phyloP scores from a whole-genome alignment of 148 eudicot species.

The Chenopodium berlandieri region DNA sequence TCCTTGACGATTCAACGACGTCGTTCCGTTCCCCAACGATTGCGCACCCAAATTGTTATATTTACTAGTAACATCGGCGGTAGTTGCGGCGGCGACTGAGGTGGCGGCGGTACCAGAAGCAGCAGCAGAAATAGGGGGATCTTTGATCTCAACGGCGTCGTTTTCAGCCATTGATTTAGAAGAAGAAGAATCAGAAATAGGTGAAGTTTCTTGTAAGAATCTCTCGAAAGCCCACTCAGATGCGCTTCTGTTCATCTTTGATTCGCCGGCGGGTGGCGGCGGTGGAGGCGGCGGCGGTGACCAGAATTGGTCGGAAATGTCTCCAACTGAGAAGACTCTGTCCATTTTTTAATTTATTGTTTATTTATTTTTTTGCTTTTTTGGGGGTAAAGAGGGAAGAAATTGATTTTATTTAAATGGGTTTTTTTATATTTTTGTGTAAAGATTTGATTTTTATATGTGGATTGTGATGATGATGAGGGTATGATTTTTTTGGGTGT shows the following conservation, averaged over 20 bases:
- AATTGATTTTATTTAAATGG: too few relatives aligned
- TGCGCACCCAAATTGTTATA: background rate
- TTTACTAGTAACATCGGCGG: conserved; percentile 4
- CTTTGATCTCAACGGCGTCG: conserved; percentile 52
- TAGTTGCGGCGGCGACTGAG: background rate
- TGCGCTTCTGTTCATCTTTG: conserved; percentile 64
- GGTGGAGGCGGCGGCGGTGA: conserved; percentile 44
- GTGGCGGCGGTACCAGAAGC: background rate
- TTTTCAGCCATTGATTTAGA: conserved; percentile 18
- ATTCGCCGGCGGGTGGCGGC: conserved; percentile 19
- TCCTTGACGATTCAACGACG: conserved; percentile 25
- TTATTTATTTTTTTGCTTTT: background rate
- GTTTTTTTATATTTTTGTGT: too few relatives aligned
- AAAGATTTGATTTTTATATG: too few relatives aligned
- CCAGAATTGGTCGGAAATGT: conserved; percentile 84
- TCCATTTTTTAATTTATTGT: conserved; percentile 44
- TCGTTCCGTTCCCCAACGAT: background rate
- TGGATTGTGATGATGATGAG: background rate
- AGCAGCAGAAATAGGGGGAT: background rate
- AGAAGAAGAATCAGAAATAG: conserved; percentile 18
- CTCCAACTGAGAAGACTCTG: conserved; percentile 89
- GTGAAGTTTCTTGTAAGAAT: conserved; percentile 51
- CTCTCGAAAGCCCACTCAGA: conserved; percentile 91
- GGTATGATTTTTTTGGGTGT: background rate
- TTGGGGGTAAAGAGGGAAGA: background rate